Evolutionary conservation across 2,329 filamentous ascomycete genomes (phyloP), one percentile per base, ranked within the genome.

Genomic region (Sphaerostilbella broomeana): DNA sequence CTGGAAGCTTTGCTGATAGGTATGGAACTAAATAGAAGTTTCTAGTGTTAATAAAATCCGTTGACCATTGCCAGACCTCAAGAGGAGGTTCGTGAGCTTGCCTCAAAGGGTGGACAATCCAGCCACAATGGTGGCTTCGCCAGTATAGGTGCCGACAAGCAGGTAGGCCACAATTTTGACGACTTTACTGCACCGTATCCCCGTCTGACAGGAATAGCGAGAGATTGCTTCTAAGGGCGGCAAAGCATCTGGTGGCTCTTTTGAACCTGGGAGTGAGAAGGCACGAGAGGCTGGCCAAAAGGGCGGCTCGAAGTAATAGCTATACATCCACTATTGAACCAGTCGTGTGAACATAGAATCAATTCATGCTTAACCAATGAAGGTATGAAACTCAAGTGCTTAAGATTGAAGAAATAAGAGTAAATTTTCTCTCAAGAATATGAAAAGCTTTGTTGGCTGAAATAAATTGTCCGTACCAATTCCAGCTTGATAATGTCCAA

Each of bases 181-280:
- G n/a, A n/a, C n/a, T n/a, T n/a, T n/a, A n/a, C n/a, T n/a, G n/a
- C n/a, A n/a, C n/a, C n/a, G n/a, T n/a, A n/a, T n/a, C n/a, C n/a
- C n/a, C n/a, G n/a, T n/a, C n/a, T n/a, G n/a, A n/a, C n/a, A n/a
- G n/a, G n/a, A 44, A 15, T 20, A 75, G 72, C 59, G 62, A 15
- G 65, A 76, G 2, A 75, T 77, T 43, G 73, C 74, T 2, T 77
- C 73, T 9, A 61, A 64, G 53, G 74, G 74, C 8, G 73, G 72
- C 4, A 60, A 75, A 36, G 67, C 69, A 0, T 75, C 72, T 0
- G 61, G 63, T 24, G 72, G 74, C 4, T 72, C 66, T 3, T 78
- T 78, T 38, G 68, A 76, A 49, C 64, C 65, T 1, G 70, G 73
- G 6, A 70, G 67, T 33, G 65, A 72, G 53, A 65, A 62, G 44